Evolutionary conservation across 2,329 filamentous ascomycete species (phyloP).

Genomic region (Sarocladiaceae sp.): DNA sequence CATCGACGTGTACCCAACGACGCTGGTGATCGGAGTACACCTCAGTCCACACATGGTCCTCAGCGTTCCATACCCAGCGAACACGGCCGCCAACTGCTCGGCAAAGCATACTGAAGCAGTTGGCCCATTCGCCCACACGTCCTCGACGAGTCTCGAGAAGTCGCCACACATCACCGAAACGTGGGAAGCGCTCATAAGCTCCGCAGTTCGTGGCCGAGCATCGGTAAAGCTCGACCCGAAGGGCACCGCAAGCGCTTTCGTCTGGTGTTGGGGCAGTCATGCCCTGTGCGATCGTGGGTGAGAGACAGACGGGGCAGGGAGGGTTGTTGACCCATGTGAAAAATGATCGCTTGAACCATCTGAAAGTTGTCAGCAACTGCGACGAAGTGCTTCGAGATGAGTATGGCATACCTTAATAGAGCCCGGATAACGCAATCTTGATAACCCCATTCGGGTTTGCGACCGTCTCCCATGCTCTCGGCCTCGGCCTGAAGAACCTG

Average conservation of each 20-base stretch:
- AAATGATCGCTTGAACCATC: conserved; percentile 92
- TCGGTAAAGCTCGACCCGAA: conserved; percentile 83
- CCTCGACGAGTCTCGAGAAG: conserved; percentile 82
- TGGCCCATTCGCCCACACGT: conserved; percentile 92
- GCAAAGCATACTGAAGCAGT: conserved; percentile 98
- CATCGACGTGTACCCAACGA: conserved; percentile 95
- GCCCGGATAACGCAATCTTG: conserved; percentile 94
- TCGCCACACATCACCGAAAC: conserved; percentile 94
- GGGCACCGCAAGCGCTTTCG: conserved; percentile 82
- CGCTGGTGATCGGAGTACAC: conserved; percentile 92
- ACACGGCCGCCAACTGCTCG: conserved; percentile 86
- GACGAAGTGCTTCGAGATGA: not conserved
- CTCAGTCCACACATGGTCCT: conserved; percentile 97
- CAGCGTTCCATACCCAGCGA: conserved; percentile 96
- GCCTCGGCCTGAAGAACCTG: conserved; percentile 86
- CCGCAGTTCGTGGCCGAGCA: conserved; percentile 75
- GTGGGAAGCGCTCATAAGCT: conserved; percentile 81
- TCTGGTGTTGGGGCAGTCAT: conserved; percentile 83
- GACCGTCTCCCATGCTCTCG: conserved; percentile 75
- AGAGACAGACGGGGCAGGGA: conserved; percentile 73
- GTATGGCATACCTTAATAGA: conserved; percentile 64
- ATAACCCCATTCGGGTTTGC: conserved; percentile 88
- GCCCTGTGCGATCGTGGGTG: conserved; percentile 77
- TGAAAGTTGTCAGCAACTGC: conserved; percentile 15
- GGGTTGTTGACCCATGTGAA: conserved; percentile 98